Percentiles rank a stretch among this genome's conserved stretches.
phyloP scores from a whole-genome alignment of 208 protist species.

The Acanthamoeba royreba region DNA sequence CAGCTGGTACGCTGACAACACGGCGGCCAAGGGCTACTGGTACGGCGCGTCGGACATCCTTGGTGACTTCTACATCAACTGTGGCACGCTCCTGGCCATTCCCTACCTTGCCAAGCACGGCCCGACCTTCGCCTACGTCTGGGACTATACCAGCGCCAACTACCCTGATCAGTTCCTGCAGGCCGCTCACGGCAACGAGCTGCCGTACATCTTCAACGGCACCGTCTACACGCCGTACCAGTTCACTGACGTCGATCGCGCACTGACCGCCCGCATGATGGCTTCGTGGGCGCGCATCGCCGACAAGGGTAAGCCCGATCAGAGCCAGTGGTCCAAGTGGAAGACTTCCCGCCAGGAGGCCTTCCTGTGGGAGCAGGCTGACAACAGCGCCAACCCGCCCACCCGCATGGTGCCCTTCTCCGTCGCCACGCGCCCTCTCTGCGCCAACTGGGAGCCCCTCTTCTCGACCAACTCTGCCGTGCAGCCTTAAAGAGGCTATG shows the following conservation, averaged over 20 bases:
- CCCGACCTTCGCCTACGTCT: not conserved
- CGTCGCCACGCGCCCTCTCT: not conserved
- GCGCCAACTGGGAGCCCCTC: not conserved
- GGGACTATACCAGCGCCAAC: not conserved
- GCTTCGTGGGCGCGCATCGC: conserved; percentile 45
- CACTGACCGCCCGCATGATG: conserved; percentile 3
- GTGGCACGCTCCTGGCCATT: not conserved
- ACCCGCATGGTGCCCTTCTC: not conserved
- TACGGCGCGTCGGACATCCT: not conserved
- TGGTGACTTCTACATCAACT: not conserved
- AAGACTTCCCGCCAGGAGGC: not conserved
- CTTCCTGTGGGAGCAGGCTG: not conserved
- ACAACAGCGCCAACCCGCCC: not conserved
- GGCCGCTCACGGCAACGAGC: conserved; percentile 26
- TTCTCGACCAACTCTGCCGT: not conserved
- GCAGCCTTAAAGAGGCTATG: not conserved
- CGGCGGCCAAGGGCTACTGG: not conserved
- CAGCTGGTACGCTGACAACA: not conserved
- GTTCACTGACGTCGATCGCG: not conserved
- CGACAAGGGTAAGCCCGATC: not conserved
- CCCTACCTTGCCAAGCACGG: not conserved
- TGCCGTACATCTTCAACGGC: conserved; percentile 42
- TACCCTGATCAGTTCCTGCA: not conserved
- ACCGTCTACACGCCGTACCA: not conserved
- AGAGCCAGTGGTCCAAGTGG: not conserved